Conservation (phyloP, 352 stramenopile genomes). For the Phytophthora pistaciae region DNA sequence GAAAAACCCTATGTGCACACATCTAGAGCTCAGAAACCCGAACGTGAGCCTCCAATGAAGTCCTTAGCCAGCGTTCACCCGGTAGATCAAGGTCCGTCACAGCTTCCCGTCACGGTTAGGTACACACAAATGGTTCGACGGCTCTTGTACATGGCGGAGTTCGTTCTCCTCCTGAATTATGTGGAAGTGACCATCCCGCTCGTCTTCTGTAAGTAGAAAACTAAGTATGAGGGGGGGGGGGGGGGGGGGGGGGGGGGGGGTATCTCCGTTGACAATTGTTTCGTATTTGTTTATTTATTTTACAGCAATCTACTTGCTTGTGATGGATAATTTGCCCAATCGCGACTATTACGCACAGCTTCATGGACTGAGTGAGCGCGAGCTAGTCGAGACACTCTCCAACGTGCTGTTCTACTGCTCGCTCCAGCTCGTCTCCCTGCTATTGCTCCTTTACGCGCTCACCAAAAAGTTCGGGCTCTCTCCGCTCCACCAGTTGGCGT, state of each 20-base stretch:
- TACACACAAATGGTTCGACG: slow-evolving; percentile 14
- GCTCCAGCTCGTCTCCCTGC: slow-evolving; percentile 45
- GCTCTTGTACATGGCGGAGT: slow-evolving; percentile 39
- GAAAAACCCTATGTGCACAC: no score
- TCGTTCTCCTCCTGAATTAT: slow-evolving; percentile 40
- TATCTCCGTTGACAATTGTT: no score
- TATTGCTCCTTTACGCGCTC: slow-evolving; percentile 36
- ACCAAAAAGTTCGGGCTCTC: slow-evolving; percentile 37
- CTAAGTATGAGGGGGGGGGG: no score
- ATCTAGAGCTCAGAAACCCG: no score
- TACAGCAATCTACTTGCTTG: slow-evolving; percentile 37
- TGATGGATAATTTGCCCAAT: slow-evolving; percentile 41
- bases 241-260: no score
- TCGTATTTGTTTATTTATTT: background rate
- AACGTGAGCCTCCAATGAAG: no score
- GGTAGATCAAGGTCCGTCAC: background rate
- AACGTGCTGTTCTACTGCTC: slow-evolving; percentile 48
- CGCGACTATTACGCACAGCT: slow-evolving; percentile 42
- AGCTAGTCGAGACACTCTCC: slow-evolving; percentile 29
- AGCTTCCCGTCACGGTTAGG: slow-evolving; percentile 1
- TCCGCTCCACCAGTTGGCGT: slow-evolving; percentile 37
- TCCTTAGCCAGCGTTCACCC: background rate
- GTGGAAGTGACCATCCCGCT: slow-evolving; percentile 42
- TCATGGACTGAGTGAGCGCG: slow-evolving; percentile 6
- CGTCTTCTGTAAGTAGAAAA: slow-evolving; percentile 33